Conservation (phyloP, 768 basidiomycete genomes). For the Calocybe indica region DNA sequence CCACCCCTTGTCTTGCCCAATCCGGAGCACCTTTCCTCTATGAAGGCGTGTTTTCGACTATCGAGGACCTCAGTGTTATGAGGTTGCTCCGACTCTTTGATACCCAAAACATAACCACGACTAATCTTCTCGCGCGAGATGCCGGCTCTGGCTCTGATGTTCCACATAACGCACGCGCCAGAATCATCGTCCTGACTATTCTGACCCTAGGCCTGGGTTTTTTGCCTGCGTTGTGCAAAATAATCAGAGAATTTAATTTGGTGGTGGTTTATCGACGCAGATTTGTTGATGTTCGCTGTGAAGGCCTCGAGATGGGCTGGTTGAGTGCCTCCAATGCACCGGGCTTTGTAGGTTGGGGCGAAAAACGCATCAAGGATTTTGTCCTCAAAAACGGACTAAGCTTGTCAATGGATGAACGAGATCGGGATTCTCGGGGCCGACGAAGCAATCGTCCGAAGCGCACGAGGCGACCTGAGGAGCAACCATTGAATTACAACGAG, state of each 20-base stretch:
- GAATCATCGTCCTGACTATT: conserved; percentile 64
- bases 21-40: conserved; percentile 37
- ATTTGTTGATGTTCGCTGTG: conserved; percentile 62
- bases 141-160: conserved; percentile 31
- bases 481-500: conserved; percentile 35
- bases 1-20: conserved; percentile 61
- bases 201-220: conserved; percentile 58
- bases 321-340: conserved; percentile 56
- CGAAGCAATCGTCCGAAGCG: conserved; percentile 21
- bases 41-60: conserved; percentile 56
- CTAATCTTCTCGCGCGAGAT: conserved; percentile 21
- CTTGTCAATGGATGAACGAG: conserved; percentile 38
- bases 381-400: conserved; percentile 63
- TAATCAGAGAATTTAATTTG: conserved; percentile 57
- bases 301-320: conserved; percentile 72
- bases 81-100: conserved; percentile 65
- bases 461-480: conserved; percentile 30
- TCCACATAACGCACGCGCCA: conserved; percentile 41
- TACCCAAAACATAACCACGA: conserved; percentile 25
- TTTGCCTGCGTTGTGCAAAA: conserved; percentile 58
- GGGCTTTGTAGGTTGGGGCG: conserved; percentile 68
- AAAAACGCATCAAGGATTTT: conserved; percentile 66
- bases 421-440: conserved; percentile 19
- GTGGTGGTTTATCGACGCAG: conserved; percentile 48
- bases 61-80: conserved; percentile 74